phyloP scores from a whole-genome alignment of 352 stramenopile genomes.

The Globisporangium mamillatum region DNA sequence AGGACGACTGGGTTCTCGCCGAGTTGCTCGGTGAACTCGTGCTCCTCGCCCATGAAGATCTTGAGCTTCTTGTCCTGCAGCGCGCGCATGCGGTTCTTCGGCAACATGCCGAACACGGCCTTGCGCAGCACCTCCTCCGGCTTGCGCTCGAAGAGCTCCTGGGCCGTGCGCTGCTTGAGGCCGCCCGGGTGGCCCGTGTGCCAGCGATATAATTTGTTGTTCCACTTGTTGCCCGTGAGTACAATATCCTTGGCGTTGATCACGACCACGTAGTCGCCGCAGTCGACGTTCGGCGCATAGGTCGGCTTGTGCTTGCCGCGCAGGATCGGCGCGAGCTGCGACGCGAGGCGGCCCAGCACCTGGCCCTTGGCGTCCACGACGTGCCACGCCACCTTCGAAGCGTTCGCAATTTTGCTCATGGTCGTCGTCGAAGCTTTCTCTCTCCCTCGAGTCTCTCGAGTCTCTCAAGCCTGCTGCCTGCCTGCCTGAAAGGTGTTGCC shows the following conservation, averaged over 20 bases:
- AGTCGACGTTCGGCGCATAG: conserved; percentile 97
- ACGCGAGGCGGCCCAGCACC: conserved; percentile 95
- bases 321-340: conserved; percentile 94
- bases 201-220: conserved; percentile 97
- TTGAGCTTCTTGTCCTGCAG: conserved; percentile 95
- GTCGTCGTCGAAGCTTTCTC: conserved; percentile 6
- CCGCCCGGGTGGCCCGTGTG: conserved; percentile 97
- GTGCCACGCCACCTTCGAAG: conserved; percentile 92
- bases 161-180: conserved; percentile 93
- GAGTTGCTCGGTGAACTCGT: conserved; percentile 91
- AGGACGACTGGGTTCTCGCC: conserved; percentile 80
- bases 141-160: conserved; percentile 93
- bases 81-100: conserved; percentile 95
- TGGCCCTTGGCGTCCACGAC: conserved; percentile 95
- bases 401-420: conserved; percentile 82
- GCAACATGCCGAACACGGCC: conserved; percentile 97
- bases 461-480: neutral
- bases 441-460: neutral
- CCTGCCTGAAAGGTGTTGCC: neutral
- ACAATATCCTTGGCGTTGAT: conserved; percentile 95
- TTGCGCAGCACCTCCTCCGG: conserved; percentile 95
- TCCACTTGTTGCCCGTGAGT: conserved; percentile 96
- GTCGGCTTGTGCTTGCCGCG: conserved; percentile 99
- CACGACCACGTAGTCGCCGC: conserved; percentile 97
- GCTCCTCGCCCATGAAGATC: conserved; percentile 92